Evolutionary conservation across 1,139 yeast genomes (phyloP).

Genomic region (Lodderomyces theae): DNA sequence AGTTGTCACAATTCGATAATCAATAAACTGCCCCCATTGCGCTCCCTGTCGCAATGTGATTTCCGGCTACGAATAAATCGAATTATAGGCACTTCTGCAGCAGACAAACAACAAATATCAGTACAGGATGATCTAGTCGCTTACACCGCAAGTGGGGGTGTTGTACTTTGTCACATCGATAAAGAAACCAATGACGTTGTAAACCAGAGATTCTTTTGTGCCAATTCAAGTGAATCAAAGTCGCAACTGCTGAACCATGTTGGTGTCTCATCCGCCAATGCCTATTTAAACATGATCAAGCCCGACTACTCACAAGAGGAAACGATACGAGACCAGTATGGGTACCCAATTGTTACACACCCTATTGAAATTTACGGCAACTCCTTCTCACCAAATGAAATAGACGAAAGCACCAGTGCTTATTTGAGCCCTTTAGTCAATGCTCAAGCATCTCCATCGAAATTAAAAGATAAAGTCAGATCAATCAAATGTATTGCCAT

Average conservation of each 20-base stretch:
- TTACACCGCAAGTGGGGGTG: conserved; percentile 69
- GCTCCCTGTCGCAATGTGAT: neutral
- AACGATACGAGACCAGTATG: conserved; percentile 30
- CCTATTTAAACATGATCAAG: conserved; percentile 29
- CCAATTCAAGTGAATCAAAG: conserved; percentile 24
- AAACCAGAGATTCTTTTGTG: conserved; percentile 52
- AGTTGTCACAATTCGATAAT: neutral
- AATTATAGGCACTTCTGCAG: conserved; percentile 34
- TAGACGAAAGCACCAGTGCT: conserved; percentile 8
- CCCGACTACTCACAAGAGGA: conserved; percentile 12
- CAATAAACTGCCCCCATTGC: neutral
- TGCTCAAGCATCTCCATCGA: conserved; percentile 26
- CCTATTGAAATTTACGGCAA: conserved; percentile 25
- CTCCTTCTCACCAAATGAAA: conserved; percentile 8
- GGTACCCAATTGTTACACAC: conserved; percentile 27
- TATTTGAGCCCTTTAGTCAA: neutral
- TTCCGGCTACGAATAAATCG: conserved; percentile 17
- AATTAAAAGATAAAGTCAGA: conserved; percentile 46
- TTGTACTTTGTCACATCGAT: conserved; percentile 45
- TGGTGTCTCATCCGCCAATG: conserved; percentile 23
- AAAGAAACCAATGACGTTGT: conserved; percentile 14
- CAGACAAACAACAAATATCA: conserved; percentile 31
- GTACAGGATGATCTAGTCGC: conserved; percentile 46
- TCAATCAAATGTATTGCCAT: conserved; percentile 55
- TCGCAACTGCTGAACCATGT: neutral